Evolutionary conservation across 208 protist species (phyloP).

Genomic region (Zelonia costaricensis): DNA sequence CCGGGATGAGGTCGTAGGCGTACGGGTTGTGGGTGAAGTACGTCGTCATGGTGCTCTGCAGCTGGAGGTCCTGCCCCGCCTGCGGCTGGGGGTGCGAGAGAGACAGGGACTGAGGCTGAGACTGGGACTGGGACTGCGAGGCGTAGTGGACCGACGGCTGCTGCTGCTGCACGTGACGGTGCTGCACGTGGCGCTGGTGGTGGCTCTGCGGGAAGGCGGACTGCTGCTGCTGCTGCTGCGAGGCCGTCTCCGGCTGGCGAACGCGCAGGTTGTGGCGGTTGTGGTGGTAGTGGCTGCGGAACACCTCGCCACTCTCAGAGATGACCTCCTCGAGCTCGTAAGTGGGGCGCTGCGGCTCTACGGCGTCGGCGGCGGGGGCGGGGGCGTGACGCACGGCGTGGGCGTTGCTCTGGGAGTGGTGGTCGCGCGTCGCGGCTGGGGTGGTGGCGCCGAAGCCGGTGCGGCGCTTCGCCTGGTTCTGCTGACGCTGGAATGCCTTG

Average conservation of each 20-base stretch:
- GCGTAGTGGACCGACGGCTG: background rate
- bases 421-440: background rate
- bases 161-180: background rate
- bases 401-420: background rate
- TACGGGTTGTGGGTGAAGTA: conserved; percentile 57
- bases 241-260: background rate
- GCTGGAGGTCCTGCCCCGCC: conserved; percentile 1
- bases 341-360: background rate
- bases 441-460: conserved; percentile 10
- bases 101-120: background rate
- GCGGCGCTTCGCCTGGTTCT: conserved; percentile 23
- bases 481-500: conserved; percentile 47
- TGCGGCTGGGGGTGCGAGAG: background rate
- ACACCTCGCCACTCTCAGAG: background rate
- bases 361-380: background rate
- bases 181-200: background rate
- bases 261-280: background rate
- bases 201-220: too few species aligned
- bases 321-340: conserved; percentile 12
- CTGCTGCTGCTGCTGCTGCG: background rate
- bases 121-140: background rate
- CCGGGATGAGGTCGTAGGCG: conserved; percentile 33
- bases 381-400: background rate
- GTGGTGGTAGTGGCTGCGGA: background rate
- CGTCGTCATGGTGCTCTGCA: background rate